Percentiles rank a stretch among this genome's conserved stretches.
phyloP scores from a whole-genome alignment of 2,329 filamentous ascomycete species.

The Botryotinia calthae region DNA sequence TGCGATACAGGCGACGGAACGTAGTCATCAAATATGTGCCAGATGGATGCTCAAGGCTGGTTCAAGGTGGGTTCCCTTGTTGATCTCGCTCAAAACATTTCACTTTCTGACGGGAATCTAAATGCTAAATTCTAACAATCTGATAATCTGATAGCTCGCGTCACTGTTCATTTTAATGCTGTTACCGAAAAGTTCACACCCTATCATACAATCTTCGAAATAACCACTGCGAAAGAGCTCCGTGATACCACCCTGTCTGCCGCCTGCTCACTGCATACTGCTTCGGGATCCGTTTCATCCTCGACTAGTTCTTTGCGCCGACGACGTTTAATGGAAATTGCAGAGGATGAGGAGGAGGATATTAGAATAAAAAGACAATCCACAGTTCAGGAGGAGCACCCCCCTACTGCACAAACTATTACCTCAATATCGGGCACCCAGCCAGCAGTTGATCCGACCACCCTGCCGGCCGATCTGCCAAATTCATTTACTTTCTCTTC shows the following conservation, averaged over 20 bases:
- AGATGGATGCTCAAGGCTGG: conserved; percentile 81
- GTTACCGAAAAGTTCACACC: conserved; percentile 73
- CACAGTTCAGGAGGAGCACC: conserved; percentile 47
- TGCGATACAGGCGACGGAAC: conserved; percentile 85
- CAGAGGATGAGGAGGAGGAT: conserved; percentile 76
- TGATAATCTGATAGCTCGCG: conserved; percentile 61
- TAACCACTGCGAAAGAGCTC: conserved; percentile 71
- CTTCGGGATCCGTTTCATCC: conserved; percentile 80
- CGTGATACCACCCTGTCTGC: conserved; percentile 85
- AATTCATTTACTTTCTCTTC: conserved; percentile 25
- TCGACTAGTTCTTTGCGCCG: conserved; percentile 76
- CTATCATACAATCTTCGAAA: conserved; percentile 80
- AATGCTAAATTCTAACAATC: conserved; percentile 13
- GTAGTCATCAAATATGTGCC: conserved; percentile 91
- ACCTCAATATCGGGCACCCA: conserved; percentile 24
- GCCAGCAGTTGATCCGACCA: conserved; percentile 21
- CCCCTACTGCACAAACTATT: conserved; percentile 33
- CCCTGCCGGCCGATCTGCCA: conserved; percentile 24
- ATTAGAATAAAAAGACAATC: conserved; percentile 60
- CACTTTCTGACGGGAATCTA: conserved; percentile 26
- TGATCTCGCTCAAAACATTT: conserved; percentile 29
- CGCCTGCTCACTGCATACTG: conserved; percentile 84
- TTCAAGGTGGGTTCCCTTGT: conserved; percentile 69
- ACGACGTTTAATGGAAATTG: conserved; percentile 82
- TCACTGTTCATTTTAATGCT: conserved; percentile 68